phyloP scores from a whole-genome alignment of 768 basidiomycete genomes.

The Lentinula raphanica region DNA sequence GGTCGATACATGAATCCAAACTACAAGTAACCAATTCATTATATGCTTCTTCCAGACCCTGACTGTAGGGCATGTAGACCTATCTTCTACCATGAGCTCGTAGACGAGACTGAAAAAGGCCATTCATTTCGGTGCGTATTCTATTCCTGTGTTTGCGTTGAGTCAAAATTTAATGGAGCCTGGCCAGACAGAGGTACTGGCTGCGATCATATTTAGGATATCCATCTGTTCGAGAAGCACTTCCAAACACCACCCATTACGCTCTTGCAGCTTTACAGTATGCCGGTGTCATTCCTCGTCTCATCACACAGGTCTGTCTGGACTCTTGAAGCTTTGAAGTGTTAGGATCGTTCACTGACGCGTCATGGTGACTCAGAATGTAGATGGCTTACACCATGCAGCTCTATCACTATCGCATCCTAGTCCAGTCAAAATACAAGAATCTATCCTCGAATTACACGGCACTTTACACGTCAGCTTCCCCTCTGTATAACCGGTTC shows the following conservation, averaged over 20 bases:
- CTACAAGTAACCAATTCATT: slow-evolving; percentile 54
- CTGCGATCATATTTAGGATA: slow-evolving; percentile 82
- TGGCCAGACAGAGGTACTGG: slow-evolving; percentile 81
- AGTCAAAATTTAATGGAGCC: neutral
- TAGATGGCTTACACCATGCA: slow-evolving; percentile 92
- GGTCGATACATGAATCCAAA: slow-evolving; percentile 89
- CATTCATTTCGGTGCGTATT: slow-evolving; percentile 59
- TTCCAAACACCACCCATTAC: slow-evolving; percentile 86
- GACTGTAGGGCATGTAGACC: slow-evolving; percentile 32
- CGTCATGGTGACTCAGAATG: slow-evolving; percentile 45
- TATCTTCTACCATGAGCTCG: slow-evolving; percentile 78
- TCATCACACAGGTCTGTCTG: slow-evolving; percentile 76
- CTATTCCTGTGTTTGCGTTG: neutral
- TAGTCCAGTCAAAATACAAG: slow-evolving; percentile 29
- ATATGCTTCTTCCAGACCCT: neutral
- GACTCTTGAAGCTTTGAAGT: neutral
- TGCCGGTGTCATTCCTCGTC: slow-evolving; percentile 46
- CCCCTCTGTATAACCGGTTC: neutral
- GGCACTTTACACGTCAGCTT: slow-evolving; percentile 78
- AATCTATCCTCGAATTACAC: slow-evolving; percentile 73
- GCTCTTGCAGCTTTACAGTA: slow-evolving; percentile 81
- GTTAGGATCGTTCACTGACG: neutral
- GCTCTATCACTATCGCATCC: slow-evolving; percentile 43
- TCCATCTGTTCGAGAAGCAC: slow-evolving; percentile 74
- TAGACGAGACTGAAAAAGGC: slow-evolving; percentile 67